Percentiles rank a stretch among this genome's conserved stretches.
Evolutionary conservation across 78 protist species (phyloP).

Genomic region (Dictyostelium citrinum): DNA sequence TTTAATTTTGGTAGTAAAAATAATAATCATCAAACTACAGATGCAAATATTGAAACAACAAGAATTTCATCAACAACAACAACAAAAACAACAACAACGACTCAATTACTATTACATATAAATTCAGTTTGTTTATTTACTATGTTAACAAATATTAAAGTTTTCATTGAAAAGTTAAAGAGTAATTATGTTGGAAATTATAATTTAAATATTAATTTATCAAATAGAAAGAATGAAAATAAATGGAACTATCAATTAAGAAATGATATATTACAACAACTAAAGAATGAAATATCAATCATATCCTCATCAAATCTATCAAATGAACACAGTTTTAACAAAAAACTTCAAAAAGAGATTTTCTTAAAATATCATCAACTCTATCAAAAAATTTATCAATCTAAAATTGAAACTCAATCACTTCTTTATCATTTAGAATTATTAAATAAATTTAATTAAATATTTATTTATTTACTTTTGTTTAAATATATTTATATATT

Average conservation of each 20-base stretch:
- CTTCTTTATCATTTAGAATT: not conserved
- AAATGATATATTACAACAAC: not conserved
- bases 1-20: not conserved
- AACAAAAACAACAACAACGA: not conserved
- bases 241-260: not conserved
- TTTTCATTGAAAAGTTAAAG: not conserved
- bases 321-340: not conserved
- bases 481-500: no score
- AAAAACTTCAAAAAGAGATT: not conserved
- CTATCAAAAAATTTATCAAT: not conserved
- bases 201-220: not conserved
- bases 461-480: not conserved
- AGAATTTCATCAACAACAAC: not conserved
- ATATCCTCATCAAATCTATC: not conserved
- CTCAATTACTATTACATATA: not conserved
- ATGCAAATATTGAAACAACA: no score
- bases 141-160: not conserved
- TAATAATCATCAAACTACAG: not conserved
- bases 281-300: not conserved
- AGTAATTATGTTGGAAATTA: not conserved
- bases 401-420: conserved; percentile 2
- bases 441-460: conserved; percentile 8
- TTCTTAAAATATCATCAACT: not conserved
- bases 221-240: not conserved
- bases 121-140: conserved; percentile 3